Evolutionary conservation across 2,329 filamentous ascomycete species (phyloP).

Genomic region (Clonostachys rosea): DNA sequence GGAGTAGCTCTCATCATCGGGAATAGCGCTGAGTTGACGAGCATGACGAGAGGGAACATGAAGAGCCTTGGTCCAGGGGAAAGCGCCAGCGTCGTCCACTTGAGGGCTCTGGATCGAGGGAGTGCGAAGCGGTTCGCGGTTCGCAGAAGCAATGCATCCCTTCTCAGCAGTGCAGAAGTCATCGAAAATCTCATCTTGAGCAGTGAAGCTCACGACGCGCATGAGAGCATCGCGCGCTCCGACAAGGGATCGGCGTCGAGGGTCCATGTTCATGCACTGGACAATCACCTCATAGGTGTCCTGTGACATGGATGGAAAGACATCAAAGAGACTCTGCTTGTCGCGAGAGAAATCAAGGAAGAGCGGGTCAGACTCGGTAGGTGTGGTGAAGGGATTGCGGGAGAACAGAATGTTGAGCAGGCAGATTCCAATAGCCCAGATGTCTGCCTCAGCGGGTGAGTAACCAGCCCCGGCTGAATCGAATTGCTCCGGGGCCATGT

Average conservation of each 20-base stretch:
- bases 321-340: slow-evolving; percentile 93
- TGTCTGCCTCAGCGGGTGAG: slow-evolving; percentile 86
- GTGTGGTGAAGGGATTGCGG: slow-evolving; percentile 90
- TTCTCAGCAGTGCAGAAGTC: slow-evolving; percentile 88
- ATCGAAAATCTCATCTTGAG: slow-evolving; percentile 83
- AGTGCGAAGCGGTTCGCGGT: slow-evolving; percentile 91
- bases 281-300: slow-evolving; percentile 94
- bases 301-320: slow-evolving; percentile 97
- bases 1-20: slow-evolving; percentile 71
- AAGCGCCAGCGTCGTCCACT: slow-evolving; percentile 68
- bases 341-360: slow-evolving; percentile 92
- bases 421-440: slow-evolving; percentile 97
- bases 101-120: slow-evolving; percentile 89
- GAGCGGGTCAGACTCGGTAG: slow-evolving; percentile 83
- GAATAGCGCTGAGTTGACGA: slow-evolving; percentile 84
- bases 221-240: slow-evolving; percentile 74
- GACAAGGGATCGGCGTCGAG: slow-evolving; percentile 76
- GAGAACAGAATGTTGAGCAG: slow-evolving; percentile 95
- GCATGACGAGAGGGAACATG: slow-evolving; percentile 67
- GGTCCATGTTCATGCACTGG: slow-evolving; percentile 87
- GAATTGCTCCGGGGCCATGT: slow-evolving; percentile 99
- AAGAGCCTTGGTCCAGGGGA: slow-evolving; percentile 92
- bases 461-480: slow-evolving; percentile 85
- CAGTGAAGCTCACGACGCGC: slow-evolving; percentile 86
- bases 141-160: slow-evolving; percentile 74